phyloP scores from a whole-genome alignment of 202 grass and related monocot genomes.

The Setaria italica region DNA sequence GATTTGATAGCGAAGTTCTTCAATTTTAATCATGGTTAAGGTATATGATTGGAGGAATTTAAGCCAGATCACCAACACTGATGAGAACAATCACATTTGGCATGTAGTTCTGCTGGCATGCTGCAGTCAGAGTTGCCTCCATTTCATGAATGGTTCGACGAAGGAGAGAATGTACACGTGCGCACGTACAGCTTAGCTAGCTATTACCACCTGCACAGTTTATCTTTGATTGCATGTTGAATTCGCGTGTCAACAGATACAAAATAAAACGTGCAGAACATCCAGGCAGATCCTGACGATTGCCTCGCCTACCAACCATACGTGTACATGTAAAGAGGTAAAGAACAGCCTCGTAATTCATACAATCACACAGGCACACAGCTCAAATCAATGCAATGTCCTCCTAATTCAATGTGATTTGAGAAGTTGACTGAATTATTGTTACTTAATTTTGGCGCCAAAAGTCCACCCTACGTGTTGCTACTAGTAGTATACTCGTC shows the following conservation, averaged over 20 bases:
- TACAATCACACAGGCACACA: not conserved
- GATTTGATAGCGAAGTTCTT: slow-evolving; percentile 37
- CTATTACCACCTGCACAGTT: not conserved
- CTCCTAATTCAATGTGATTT: not conserved
- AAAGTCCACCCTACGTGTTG: slow-evolving; percentile 14
- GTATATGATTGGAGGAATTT: not conserved
- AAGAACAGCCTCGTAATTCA: too few relatives aligned
- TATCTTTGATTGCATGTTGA: not conserved
- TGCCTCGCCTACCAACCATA: not conserved
- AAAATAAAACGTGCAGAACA: not conserved
- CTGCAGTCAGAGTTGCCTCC: not conserved
- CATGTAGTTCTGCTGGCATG: not conserved
- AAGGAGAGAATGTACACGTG: not conserved
- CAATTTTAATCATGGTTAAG: not conserved
- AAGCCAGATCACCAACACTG: slow-evolving; percentile 1
- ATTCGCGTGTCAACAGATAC: not conserved
- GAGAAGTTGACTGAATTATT: slow-evolving; percentile 42
- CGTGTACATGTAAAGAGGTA: not conserved
- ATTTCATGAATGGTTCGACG: not conserved
- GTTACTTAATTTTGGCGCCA: not conserved
- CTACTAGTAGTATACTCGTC: not conserved
- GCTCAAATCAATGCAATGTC: slow-evolving; percentile 23
- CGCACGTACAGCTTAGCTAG: not conserved
- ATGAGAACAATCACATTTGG: not conserved
- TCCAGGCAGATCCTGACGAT: not conserved